A percentile compares a stretch with the other conserved stretches of the same genome.
These are phyloP conservation scores for Leptosphaerulina australis DNA, from an alignment of 2,329 filamentous ascomycete species.

Conservation along the genomic window DNA sequence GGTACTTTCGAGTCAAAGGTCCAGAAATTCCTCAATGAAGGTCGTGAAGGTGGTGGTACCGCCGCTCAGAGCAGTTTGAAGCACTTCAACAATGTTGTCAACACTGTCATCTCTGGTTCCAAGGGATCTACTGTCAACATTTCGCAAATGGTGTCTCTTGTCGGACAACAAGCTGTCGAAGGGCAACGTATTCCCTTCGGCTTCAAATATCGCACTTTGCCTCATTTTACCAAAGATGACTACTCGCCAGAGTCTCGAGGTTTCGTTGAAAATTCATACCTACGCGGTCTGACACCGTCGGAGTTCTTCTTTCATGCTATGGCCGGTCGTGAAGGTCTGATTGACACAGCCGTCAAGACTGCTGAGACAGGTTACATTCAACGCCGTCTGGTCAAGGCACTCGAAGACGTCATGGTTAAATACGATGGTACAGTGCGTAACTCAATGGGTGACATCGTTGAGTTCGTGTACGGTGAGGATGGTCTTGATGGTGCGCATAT, in stretches of 20 bases:
- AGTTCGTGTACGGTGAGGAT: constrained; percentile 98
- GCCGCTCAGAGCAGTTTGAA: constrained; percentile 91
- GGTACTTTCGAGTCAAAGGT: constrained; percentile 98
- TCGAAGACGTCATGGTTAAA: constrained; percentile 96
- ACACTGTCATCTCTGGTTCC: constrained; percentile 95
- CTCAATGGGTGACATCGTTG: constrained; percentile 92
- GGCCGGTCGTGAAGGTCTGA: constrained; percentile 99
- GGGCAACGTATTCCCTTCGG: constrained; percentile 99
- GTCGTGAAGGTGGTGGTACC: constrained; percentile 94
- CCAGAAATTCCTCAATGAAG: constrained; percentile 89
- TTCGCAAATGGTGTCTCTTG: constrained; percentile 97
- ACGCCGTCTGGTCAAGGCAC: constrained; percentile 94
- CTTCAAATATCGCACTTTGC: constrained; percentile 96
- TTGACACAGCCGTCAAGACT: constrained; percentile 99
- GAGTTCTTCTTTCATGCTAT: constrained; percentile 99
- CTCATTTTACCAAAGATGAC: constrained; percentile 99
- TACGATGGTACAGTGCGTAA: constrained; percentile 98
- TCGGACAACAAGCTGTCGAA: constrained; percentile 97
- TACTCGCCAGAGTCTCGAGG: constrained; percentile 96
- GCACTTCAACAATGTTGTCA: constrained; percentile 93
- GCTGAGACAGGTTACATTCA: constrained; percentile 99
- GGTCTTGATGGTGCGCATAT: constrained; percentile 92
- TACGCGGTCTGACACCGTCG: constrained; percentile 90
- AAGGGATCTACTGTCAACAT: constrained; percentile 99
- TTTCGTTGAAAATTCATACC: constrained; percentile 98